phyloP scores from a whole-genome alignment of 1,284 basidiomycete species.

The Porogramme epimiltina region DNA sequence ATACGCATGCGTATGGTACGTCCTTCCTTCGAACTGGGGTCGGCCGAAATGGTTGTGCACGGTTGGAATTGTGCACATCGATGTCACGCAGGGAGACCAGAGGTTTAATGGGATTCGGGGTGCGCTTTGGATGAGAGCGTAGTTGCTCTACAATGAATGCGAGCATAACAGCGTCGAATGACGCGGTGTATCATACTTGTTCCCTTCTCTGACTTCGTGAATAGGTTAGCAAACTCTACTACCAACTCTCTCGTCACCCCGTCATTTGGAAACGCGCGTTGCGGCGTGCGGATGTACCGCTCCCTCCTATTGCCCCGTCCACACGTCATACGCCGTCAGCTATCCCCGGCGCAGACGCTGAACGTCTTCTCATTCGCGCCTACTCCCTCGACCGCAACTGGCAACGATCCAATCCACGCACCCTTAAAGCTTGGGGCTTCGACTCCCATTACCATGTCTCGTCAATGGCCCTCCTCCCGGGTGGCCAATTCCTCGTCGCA shows the following conservation, averaged over 20 bases:
- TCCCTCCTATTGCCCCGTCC: conserved; percentile 67
- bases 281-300: conserved; percentile 48
- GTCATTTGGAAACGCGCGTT: conserved; percentile 71
- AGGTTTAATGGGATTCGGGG: no score
- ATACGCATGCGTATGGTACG: conserved; percentile 22
- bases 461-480: conserved; percentile 65
- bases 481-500: conserved; percentile 69
- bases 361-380: conserved; percentile 62
- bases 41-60: no score
- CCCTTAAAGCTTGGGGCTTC: conserved; percentile 35
- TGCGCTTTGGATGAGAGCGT: no score
- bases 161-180: not conserved
- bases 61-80: no score
- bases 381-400: conserved; percentile 53
- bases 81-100: no score
- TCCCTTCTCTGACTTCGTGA: not conserved
- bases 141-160: no score
- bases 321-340: conserved; percentile 44
- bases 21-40: not conserved
- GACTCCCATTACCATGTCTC: conserved; percentile 48
- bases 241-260: conserved; percentile 51
- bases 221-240: conserved; percentile 23
- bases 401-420: conserved; percentile 8
- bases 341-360: conserved; percentile 57
- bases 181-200: no score